Base-by-base conservation (phyloP, 345 rosid genomes). In the Aquilaria malaccensis region DNA sequence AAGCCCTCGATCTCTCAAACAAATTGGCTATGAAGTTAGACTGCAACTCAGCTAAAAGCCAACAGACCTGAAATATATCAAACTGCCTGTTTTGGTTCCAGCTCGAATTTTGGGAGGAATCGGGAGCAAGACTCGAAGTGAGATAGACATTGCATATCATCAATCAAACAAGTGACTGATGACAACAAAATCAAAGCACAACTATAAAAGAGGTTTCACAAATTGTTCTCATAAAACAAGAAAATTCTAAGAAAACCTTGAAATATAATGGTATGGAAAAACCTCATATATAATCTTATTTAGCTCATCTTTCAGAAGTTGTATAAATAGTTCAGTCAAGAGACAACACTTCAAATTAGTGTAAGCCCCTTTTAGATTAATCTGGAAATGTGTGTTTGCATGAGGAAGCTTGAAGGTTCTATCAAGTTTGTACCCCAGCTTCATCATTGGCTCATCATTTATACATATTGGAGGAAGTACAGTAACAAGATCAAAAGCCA, bases 381-480 rank as follows among this genome's bases (percentile, higher is more conserved):
- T 82, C 60, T 79, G 76, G 77, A 90, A 94, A 78, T 83, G 90
- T 45, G 91, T 65, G 79, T 88, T 94, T 51, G 86, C 92, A 52
- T 96, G 97, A 58, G 97, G 99, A 65, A 83, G 74, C 79, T 83
- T 89, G 63, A 90, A 90, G 50, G 87, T 79, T 53, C 68, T 74
- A 60, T 94, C 99, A 33, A 82, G 92, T 86, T 94, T 94, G 86
- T 87, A 86, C 99, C 99, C 90, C 57, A 94, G 72, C 81, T 84
- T 90, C 79, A 94, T 80, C 56, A 79, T 67, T 14, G 96, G 87
- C 66, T 88, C 91, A 46, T 90, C 91, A 65, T 86, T 65, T 66
- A 94, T 78, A 63, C 93, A 90, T 63, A 59, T 76, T 37, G 96
- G 97, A 66, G 75, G 76, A 43, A 79, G 60, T 59, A 70, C 62